Base-by-base conservation (phyloP, 805 yeast species). In the Phaffomyces opuntiae region DNA sequence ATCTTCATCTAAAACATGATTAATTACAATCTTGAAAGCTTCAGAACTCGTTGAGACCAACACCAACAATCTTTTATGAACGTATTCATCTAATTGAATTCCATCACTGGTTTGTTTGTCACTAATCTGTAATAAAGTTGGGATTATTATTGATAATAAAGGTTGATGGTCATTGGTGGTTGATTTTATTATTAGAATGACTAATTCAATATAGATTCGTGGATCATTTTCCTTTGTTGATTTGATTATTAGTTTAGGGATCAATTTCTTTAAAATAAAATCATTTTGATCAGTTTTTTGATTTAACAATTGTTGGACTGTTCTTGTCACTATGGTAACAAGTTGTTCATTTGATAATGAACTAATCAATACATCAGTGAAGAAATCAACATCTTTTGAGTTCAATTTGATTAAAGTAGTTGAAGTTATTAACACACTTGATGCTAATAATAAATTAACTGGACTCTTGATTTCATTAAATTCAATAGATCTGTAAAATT, bases 281-380 rank as follows among this genome's bases (percentile, higher is more conserved):
- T 66, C 62, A 8, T 73, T 65, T 5, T 69, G 60, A 5, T 54
- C 51, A 3, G 56, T 47, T 0, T 53, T 52, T 7, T 56, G 60
- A 4, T 60, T 45, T 36, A 83, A 67, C 38, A 87, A 64, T 0
- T 81, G 69, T 53, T 74, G 81, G 42, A 83, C 67, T 14, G 93
- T 81, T 51, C 82, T 89, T 12, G 81, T 67, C 0, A 77, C 68
- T 9, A 77, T 64, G 0, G 68, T 60, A 9, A 70, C 53, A 9
- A 63, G 57, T n/a, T 63, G 69, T 4, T 65, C 58, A 6, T 66
- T 57, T 0, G 53, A 41, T 9, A 80, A 53, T 14, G 72, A 68
- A 5, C 53, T 55, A 0, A 67, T 48, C 9, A 80, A 55, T 16
- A 58, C 58, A 2, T 56, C 49, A 2, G 67, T 60, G 32, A 72